Conservation (phyloP, 164 flowering plant species). For the Euptelea pleiosperma region DNA sequence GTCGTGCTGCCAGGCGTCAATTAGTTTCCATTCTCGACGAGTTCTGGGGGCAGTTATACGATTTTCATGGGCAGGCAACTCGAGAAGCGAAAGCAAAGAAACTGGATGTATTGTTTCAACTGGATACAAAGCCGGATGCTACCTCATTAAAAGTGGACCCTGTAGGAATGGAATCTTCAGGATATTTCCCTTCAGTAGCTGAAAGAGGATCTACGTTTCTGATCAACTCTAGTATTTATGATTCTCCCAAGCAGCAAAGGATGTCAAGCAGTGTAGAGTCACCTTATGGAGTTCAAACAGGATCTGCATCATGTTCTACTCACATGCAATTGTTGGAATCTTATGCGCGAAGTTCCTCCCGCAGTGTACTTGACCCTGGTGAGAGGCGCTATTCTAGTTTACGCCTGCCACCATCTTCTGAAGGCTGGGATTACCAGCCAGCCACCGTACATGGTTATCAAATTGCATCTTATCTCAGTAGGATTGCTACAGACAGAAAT, state of each 20-base stretch:
- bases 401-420: slow-evolving; percentile 62
- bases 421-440: slow-evolving; percentile 71
- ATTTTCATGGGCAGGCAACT: slow-evolving; percentile 76
- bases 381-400: slow-evolving; percentile 84
- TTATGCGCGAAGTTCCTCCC: slow-evolving; percentile 44
- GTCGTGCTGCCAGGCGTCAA: slow-evolving; percentile 90
- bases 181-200: slow-evolving; percentile 34
- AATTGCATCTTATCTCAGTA: slow-evolving; percentile 54
- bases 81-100: slow-evolving; percentile 67
- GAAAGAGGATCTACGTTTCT: slow-evolving; percentile 44
- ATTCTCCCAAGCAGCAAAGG: slow-evolving; percentile 51
- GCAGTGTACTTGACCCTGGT: slow-evolving; percentile 31
- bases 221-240: slow-evolving; percentile 33
- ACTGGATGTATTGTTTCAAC: slow-evolving; percentile 52
- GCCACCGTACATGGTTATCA: slow-evolving; percentile 88
- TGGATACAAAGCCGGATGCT: slow-evolving; percentile 35
- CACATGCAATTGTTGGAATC: slow-evolving; percentile 48
- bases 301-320: slow-evolving; percentile 45
- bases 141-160: slow-evolving; percentile 41
- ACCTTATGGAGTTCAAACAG: slow-evolving; percentile 50
- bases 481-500: slow-evolving; percentile 42
- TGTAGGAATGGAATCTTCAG: slow-evolving; percentile 32
- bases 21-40: slow-evolving; percentile 80
- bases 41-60: slow-evolving; percentile 93
- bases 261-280: slow-evolving; percentile 38